A percentile compares a stretch with the other conserved stretches of the same genome.
phyloP scores from a whole-genome alignment of 2,329 filamentous ascomycete genomes.

The Talaromyces funiculosus region DNA sequence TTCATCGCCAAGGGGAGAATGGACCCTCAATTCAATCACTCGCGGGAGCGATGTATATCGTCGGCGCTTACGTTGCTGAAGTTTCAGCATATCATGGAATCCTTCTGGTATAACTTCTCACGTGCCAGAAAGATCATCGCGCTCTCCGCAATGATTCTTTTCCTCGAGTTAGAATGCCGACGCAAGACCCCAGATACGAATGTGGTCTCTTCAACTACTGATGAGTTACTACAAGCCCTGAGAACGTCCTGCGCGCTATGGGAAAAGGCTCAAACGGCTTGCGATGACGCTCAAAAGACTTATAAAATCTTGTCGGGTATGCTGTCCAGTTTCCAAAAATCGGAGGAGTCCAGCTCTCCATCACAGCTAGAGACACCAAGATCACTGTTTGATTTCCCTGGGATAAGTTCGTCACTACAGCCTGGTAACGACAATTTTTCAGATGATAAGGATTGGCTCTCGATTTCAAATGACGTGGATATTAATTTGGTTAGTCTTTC shows the following conservation, averaged over 20 bases:
- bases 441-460: conserved; percentile 6
- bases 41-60: conserved; percentile 75
- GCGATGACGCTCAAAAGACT: conserved; percentile 7
- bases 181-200: neutral
- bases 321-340: conserved; percentile 6
- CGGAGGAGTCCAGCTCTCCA: neutral
- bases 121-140: neutral
- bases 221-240: conserved; percentile 6
- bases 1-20: conserved; percentile 71
- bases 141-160: conserved; percentile 10
- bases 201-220: neutral
- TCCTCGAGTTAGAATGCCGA: conserved; percentile 11
- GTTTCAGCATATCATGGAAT: conserved; percentile 7
- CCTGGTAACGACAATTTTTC: neutral
- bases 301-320: conserved; percentile 6
- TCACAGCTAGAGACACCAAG: neutral
- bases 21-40: conserved; percentile 76
- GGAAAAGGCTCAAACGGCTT: conserved; percentile 1
- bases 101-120: conserved; percentile 9
- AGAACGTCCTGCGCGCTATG: conserved; percentile 5
- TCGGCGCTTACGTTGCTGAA: conserved; percentile 45
- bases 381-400: neutral
- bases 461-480: conserved; percentile 10
- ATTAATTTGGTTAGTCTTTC: conserved; percentile 14
- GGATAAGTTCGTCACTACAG: neutral